Conservation (phyloP, 1,139 yeast genomes). For the Yamadazyma oceani region DNA sequence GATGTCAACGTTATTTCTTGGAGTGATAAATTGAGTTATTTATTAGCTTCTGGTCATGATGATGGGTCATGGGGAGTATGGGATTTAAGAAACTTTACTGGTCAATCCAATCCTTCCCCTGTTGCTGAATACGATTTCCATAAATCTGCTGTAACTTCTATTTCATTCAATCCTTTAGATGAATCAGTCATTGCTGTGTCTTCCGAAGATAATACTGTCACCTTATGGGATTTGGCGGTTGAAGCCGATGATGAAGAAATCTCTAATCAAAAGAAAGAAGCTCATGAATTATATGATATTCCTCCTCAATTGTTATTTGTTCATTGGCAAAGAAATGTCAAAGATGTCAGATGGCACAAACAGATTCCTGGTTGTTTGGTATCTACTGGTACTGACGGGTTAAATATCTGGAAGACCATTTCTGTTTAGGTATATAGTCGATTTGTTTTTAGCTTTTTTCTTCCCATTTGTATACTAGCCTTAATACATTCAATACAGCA, state of each 20-base stretch:
- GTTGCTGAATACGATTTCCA: constrained; percentile 96
- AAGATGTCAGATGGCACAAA: constrained; percentile 96
- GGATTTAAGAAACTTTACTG: constrained; percentile 88
- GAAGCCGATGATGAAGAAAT: constrained; percentile 97
- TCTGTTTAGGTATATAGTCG: too few relatives aligned
- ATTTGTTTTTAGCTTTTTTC: too few relatives aligned
- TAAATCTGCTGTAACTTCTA: constrained; percentile 87
- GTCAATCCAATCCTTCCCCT: constrained; percentile 59
- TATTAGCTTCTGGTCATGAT: constrained; percentile 95
- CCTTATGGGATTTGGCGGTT: constrained; percentile 95
- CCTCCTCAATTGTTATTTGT: constrained; percentile 96
- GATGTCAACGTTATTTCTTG: constrained; percentile 96
- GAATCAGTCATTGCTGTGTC: constrained; percentile 95
- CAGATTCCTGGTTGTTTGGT: constrained; percentile 96
- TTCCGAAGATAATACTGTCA: constrained; percentile 94
- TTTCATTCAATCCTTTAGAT: constrained; percentile 92
- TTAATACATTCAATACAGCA: too few relatives aligned
- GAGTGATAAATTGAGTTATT: constrained; percentile 83
- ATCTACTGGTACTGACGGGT: constrained; percentile 94
- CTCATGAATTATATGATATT: constrained; percentile 79
- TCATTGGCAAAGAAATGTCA: constrained; percentile 97
- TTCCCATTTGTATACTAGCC: too few relatives aligned
- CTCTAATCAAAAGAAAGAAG: constrained; percentile 69
- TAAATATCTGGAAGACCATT: constrained; percentile 94
- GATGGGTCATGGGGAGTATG: constrained; percentile 98